These are phyloP conservation scores for Tolypocladium ophioglossoides DNA, from an alignment of 2,329 filamentous ascomycete genomes.

Conservation along the genomic window DNA sequence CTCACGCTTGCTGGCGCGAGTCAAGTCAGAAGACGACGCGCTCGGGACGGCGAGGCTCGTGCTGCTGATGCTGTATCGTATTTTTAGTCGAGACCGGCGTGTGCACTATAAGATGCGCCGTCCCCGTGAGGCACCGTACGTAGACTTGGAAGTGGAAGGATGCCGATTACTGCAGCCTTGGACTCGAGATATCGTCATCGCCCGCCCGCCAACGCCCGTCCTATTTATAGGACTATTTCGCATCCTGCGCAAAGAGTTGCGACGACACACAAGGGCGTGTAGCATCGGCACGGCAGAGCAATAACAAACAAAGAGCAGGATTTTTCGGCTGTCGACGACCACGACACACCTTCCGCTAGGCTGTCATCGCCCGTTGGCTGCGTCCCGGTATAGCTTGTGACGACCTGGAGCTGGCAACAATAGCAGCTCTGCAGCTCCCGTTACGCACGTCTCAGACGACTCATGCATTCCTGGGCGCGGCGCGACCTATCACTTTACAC, in stretches of 20 bases:
- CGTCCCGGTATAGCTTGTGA: background rate
- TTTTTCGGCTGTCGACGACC: background rate
- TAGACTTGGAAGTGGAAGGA: background rate
- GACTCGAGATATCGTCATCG: background rate
- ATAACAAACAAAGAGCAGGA: background rate
- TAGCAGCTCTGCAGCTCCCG: background rate
- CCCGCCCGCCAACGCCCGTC: background rate
- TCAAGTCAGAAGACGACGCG: constrained; percentile 4
- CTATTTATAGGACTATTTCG: background rate
- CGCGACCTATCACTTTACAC: background rate
- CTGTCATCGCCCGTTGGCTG: background rate
- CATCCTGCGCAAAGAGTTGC: background rate
- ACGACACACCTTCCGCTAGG: too few relatives aligned
- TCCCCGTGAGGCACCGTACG: background rate
- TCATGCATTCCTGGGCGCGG: background rate
- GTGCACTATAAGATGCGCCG: constrained; percentile 1
- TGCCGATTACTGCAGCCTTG: background rate
- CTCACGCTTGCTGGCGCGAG: background rate
- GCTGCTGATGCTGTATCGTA: background rate
- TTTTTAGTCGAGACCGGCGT: background rate
- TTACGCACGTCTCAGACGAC: too few relatives aligned
- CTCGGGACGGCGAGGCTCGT: constrained; percentile 2
- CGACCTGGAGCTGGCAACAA: background rate
- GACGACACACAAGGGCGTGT: background rate
- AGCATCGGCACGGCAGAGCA: background rate